Evolutionary conservation across 1,284 basidiomycete genomes (phyloP).

Genomic region (Pisolithus thermaeus): DNA sequence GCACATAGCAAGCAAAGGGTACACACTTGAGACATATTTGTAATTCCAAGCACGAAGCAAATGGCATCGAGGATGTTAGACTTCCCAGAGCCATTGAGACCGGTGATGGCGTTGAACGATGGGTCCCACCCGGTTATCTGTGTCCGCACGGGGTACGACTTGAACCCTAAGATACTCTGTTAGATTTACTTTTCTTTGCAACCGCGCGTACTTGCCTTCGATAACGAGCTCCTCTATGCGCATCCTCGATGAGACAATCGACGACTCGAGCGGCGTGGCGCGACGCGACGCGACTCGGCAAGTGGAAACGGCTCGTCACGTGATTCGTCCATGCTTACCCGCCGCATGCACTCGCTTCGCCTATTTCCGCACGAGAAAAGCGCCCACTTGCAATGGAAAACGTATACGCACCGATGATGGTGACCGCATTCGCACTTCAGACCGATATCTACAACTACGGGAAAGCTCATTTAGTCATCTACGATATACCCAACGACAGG

Average conservation of each 20-base stretch:
- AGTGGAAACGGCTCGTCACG: slow-evolving; percentile 3
- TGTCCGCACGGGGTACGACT: slow-evolving; percentile 94
- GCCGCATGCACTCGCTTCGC: neutral
- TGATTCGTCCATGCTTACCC: slow-evolving; percentile 2
- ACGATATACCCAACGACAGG: neutral
- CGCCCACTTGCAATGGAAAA: too few species aligned
- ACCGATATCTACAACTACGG: neutral
- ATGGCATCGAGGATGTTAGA: slow-evolving; percentile 98
- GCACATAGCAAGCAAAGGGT: neutral
- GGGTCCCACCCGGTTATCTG: slow-evolving; percentile 93
- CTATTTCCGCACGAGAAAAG: too few species aligned
- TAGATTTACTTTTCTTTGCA: neutral
- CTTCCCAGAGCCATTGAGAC: slow-evolving; percentile 92
- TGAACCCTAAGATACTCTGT: slow-evolving; percentile 61
- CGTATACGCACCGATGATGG: too few species aligned
- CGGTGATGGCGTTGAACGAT: slow-evolving; percentile 97
- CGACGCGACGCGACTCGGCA: slow-evolving; percentile 24
- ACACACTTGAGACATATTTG: slow-evolving; percentile 81
- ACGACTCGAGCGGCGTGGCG: slow-evolving; percentile 1
- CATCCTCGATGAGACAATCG: slow-evolving; percentile 40
- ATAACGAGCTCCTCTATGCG: slow-evolving; percentile 79
- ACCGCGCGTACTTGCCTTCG: slow-evolving; percentile 44
- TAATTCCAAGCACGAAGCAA: slow-evolving; percentile 95
- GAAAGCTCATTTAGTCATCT: neutral
- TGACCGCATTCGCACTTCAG: too few species aligned